Evolutionary conservation across 805 yeast species (phyloP).

Genomic region (Candida ovalis): DNA sequence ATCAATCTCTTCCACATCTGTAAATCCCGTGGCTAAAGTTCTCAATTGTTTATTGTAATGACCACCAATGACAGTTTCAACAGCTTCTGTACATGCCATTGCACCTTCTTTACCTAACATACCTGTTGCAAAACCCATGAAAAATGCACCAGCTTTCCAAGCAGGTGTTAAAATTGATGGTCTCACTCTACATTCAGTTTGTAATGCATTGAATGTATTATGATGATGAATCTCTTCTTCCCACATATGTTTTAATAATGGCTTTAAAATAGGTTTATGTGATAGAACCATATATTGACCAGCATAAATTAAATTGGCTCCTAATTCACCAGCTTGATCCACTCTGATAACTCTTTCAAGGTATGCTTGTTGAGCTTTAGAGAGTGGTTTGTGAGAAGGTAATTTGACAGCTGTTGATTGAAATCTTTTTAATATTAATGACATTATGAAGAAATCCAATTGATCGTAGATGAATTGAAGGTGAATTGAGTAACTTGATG

Average conservation of each 20-base stretch:
- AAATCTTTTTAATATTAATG: slow-evolving; percentile 13
- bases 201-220: slow-evolving; percentile 75
- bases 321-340: slow-evolving; percentile 97
- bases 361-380: slow-evolving; percentile 61
- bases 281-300: slow-evolving; percentile 84
- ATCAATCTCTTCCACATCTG: slow-evolving; percentile 36
- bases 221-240: slow-evolving; percentile 94
- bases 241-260: slow-evolving; percentile 93
- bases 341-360: slow-evolving; percentile 78
- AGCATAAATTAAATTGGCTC: slow-evolving; percentile 88
- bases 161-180: slow-evolving; percentile 89
- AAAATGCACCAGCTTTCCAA: slow-evolving; percentile 90
- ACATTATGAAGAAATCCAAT: slow-evolving; percentile 4
- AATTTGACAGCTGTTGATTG: slow-evolving; percentile 15
- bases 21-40: slow-evolving; percentile 63
- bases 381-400: slow-evolving; percentile 27
- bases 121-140: slow-evolving; percentile 85
- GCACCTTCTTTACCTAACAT: slow-evolving; percentile 90
- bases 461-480: neutral
- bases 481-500: too few species aligned
- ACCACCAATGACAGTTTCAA: slow-evolving; percentile 95
- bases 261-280: slow-evolving; percentile 68
- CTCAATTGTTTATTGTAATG: slow-evolving; percentile 92
- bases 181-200: slow-evolving; percentile 72
- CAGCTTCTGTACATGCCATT: slow-evolving; percentile 99